Base-by-base conservation (phyloP, 192 early-diverging fungal genomes). In the Gorgonomyces haynaldii region DNA sequence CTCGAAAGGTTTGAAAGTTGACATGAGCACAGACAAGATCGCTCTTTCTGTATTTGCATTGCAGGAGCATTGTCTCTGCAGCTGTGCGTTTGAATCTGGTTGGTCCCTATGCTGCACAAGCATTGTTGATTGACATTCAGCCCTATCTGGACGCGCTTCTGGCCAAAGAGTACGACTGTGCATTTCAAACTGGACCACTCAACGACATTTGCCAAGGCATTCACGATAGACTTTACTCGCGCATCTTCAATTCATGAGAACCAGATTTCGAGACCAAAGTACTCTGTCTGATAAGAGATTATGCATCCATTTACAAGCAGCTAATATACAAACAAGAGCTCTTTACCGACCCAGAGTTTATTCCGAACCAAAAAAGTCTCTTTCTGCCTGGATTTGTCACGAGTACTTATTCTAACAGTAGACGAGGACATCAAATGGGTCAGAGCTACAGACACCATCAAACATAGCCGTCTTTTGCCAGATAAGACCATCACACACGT, bases 21-120 rank as follows among this genome's bases (percentile, higher is more conserved):
- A 28, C 26, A 37, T 22, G 37, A 83, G 82, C 75, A 4, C 78
- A 81, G 31, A 75, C 83, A 8, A 63, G 78, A 50, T 79, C 82
- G 49, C 67, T 93, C 27, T 83, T 76, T 49, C 48, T 96, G 40
- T 93, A 88, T 60, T 64, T 88, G 26, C 87, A 87, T 69, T 76
- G 81, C n/a, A 80, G 92, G 8, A 74, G 84, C n/a, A 58, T 89
- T 6, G 71, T 91, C 37, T 91, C 88, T 1, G 81, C 88, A 0
- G 88, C 88, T 4, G 82, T 96, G 19, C 73, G 92, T 8, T 67
- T 96, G 23, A 91, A 90, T 54, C 67, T 93, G 5, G 67, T 89
- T 34, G 92, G 92, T 1, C 92, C 92, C 4, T 88, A 91, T 57
- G 73, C 82, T 40, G 87, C 84, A 3, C 92, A 96, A 52, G 63